Conservation (phyloP, 2,329 filamentous ascomycete genomes). For the Stenocarpella maydis region DNA sequence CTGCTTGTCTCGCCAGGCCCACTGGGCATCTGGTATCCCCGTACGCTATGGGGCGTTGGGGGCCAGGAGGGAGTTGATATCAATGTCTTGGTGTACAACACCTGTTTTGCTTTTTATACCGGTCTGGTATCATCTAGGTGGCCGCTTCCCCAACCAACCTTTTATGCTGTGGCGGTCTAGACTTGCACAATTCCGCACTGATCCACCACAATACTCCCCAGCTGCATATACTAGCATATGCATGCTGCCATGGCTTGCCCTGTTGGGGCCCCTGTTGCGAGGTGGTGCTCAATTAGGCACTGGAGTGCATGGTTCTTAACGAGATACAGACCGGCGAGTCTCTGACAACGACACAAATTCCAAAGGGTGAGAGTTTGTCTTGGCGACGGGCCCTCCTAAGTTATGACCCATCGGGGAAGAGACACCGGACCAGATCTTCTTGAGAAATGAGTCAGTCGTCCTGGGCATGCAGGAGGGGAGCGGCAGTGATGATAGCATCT, state of each 20-base stretch:
- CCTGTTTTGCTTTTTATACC: not conserved
- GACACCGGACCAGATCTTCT: constrained; percentile 7
- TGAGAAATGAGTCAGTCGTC: constrained; percentile 3
- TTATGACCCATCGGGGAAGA: constrained; percentile 20
- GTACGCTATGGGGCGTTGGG: not conserved
- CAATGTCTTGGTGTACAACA: not conserved
- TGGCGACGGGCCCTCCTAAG: not conserved
- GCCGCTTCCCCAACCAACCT: not conserved
- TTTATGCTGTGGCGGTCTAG: not conserved
- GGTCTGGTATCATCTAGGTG: not conserved
- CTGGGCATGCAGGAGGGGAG: not conserved
- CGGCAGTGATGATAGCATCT: not conserved
- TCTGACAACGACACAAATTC: not conserved
- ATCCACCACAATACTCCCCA: not conserved
- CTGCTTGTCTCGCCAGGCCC: not conserved
- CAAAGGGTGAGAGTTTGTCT: not conserved
- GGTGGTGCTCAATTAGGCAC: not conserved
- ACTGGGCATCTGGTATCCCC: not conserved
- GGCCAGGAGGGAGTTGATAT: not conserved
- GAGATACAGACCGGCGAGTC: constrained; percentile 15
- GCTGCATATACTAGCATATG: not conserved
- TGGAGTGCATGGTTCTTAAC: not conserved
- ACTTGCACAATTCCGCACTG: constrained; percentile 1
- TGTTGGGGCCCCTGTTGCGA: not conserved
- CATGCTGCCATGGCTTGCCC: not conserved